Evolutionary conservation across 177 flowering plant species (phyloP).

Genomic region (Vitis hybrid): DNA sequence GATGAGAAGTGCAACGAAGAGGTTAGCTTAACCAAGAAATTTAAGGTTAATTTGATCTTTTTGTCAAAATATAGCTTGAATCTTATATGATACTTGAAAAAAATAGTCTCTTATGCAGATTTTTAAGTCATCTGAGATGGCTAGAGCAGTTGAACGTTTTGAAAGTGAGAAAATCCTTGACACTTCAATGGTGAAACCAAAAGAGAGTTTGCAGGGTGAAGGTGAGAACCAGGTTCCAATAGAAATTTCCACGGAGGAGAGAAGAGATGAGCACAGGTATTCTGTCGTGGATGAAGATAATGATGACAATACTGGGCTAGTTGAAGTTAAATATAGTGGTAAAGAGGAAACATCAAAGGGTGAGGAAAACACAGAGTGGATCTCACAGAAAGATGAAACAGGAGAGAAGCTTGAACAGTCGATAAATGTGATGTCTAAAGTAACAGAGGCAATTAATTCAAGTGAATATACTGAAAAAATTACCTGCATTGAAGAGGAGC

Average conservation of each 20-base stretch:
- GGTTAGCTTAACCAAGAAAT: constrained; percentile 12
- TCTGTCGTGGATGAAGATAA: neutral
- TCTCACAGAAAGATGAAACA: constrained; percentile 2
- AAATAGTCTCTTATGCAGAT: constrained; percentile 6
- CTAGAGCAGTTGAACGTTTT: constrained; percentile 4
- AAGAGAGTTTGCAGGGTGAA: constrained; percentile 4
- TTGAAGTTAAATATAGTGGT: neutral
- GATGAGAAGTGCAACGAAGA: constrained; percentile 17
- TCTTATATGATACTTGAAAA: neutral
- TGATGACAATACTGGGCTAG: neutral
- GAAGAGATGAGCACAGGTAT: neutral
- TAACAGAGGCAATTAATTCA: constrained; percentile 4
- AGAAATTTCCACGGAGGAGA: neutral
- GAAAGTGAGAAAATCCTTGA: constrained; percentile 11
- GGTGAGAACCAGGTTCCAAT: neutral
- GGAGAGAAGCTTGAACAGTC: constrained; percentile 7
- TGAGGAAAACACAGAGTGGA: constrained; percentile 12
- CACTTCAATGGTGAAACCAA: neutral
- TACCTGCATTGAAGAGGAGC: neutral
- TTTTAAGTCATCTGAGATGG: constrained; percentile 6
- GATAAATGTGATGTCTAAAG: neutral
- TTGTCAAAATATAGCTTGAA: neutral
- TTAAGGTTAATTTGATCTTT: neutral
- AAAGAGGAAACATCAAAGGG: neutral
- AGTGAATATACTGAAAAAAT: constrained; percentile 5